Percentiles rank a stretch among this genome's conserved stretches.
phyloP scores from a whole-genome alignment of 73 alveolate genomes.

The Tetrahymena borealis region DNA sequence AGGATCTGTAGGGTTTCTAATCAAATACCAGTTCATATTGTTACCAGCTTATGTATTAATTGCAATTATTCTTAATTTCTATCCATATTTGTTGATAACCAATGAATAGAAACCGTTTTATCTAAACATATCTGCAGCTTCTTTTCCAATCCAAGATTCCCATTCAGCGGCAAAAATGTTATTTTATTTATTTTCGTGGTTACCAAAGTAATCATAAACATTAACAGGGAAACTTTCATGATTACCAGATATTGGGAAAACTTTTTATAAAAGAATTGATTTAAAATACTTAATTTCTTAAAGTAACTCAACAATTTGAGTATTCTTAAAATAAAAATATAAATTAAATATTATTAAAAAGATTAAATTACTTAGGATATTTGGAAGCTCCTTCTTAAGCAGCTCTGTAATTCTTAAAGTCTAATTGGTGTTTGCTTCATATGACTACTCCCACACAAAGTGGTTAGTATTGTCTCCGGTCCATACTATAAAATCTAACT shows the following conservation, averaged over 20 bases:
- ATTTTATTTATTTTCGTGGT: conserved; percentile 12
- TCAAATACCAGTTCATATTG: conserved; percentile 18
- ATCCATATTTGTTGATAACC: not conserved
- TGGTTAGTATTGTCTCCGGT: conserved; percentile 74
- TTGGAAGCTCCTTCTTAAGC: not conserved
- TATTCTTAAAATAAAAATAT: not conserved
- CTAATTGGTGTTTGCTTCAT: conserved; percentile 30
- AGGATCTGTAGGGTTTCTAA: conserved; percentile 41
- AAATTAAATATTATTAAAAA: too few relatives aligned
- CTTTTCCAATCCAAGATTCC: conserved; percentile 42
- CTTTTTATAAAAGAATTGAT: too few relatives aligned
- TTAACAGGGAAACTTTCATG: conserved; percentile 39
- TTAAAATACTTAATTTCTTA: not conserved
- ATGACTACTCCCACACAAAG: conserved; percentile 60
- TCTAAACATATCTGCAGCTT: conserved; percentile 14
- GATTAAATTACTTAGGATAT: not conserved
- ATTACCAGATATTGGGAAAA: conserved; percentile 36
- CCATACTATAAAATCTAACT: conserved; percentile 48
- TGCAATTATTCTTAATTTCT: conserved; percentile 27
- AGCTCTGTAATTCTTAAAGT: conserved; percentile 10
- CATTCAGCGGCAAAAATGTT: conserved; percentile 7
- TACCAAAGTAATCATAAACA: conserved; percentile 20
- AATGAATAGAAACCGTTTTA: conserved; percentile 22
- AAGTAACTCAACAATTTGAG: too few relatives aligned
- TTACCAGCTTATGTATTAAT: conserved; percentile 31